Evolutionary conservation across 768 basidiomycete species (phyloP).

Genomic region (Suillus luteus): DNA sequence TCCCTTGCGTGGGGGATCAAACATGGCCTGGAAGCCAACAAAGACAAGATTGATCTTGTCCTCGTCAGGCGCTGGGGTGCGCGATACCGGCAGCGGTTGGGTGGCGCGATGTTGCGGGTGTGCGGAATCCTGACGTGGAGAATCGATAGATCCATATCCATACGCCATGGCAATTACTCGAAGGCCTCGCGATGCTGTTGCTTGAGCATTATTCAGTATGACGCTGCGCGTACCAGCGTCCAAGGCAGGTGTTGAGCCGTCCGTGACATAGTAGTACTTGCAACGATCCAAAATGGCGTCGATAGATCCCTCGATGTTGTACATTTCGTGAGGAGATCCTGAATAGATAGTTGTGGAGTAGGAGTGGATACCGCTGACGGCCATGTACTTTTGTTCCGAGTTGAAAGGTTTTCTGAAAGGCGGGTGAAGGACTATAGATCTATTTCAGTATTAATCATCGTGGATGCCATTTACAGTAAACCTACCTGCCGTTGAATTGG

Average conservation of each 20-base stretch:
- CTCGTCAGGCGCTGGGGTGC: conserved; percentile 37
- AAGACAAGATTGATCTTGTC: conserved; percentile 70
- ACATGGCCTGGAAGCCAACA: conserved; percentile 92
- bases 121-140: conserved; percentile 25
- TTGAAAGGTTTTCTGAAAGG: conserved; percentile 84
- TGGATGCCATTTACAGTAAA: conserved; percentile 4
- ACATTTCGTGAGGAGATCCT: conserved; percentile 61
- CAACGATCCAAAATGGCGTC: conserved; percentile 86
- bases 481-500: conserved; percentile 73
- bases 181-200: conserved; percentile 73
- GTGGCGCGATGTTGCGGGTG: conserved; percentile 21
- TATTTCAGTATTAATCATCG: conserved; percentile 9
- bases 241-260: conserved; percentile 82
- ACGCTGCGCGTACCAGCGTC: conserved; percentile 67
- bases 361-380: conserved; percentile 72
- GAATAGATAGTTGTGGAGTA: conserved; percentile 31
- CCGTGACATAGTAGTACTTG: conserved; percentile 86
- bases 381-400: conserved; percentile 94
- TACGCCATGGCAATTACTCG: conserved; percentile 93
- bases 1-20: conserved; percentile 91
- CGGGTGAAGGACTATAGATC: conserved; percentile 61
- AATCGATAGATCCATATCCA: conserved; percentile 65
- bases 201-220: conserved; percentile 71
- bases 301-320: conserved; percentile 91
- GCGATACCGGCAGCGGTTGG: conserved; percentile 27